Evolutionary conservation across 164 flowering plant species (phyloP), one percentile per base, ranked within the genome.

Genomic region (Stephania yunnanensis): DNA sequence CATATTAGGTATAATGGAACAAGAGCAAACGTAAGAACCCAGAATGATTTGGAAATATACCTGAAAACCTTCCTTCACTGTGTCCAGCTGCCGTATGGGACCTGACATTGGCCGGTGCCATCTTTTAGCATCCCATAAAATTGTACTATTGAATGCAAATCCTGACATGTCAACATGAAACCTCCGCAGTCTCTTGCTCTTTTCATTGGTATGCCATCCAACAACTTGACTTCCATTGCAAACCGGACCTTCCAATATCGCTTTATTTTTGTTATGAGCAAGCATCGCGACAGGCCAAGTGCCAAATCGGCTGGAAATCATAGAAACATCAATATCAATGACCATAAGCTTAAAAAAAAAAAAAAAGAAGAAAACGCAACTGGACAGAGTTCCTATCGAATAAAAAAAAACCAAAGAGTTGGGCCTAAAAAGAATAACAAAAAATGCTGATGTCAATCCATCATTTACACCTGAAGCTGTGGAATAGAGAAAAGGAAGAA

Each of bases 231-330:
- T 95, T 80, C 91, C 92, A 83, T 92, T 95, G 83, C 99, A 95
- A 25, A 95, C 93, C 10, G 98, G 94, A 81, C 99, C 99, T 86
- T 95, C 98, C 77, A 93, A 50, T 71, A 91, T 81, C 1, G 95
- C 94, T 82, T 92, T 92, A 84, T 83, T 89, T 85, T 95, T 93
- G 81, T 90, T 87, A 75, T 84, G 93, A 46, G 92, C 95, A 75
- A 95, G 91, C 99, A 95, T 93, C 45, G 94, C 97, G 78, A 95
- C 98, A 11, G 99, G 98, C 99, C 99, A 95, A 50, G 93, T 89
- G 78, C 99, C 99, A 83, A 93, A 93, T 12, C 92, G 95, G 70
- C 97, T 94, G 78, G 53, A 87, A 65, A 73, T 61, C 1, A 30
- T 10, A 68, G 46, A 10, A 19, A 36, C 42, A 72, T 20, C n/a